These are phyloP conservation scores for Pythium plurisporium DNA, from an alignment of 352 stramenopile species.

Conservation along the genomic window DNA sequence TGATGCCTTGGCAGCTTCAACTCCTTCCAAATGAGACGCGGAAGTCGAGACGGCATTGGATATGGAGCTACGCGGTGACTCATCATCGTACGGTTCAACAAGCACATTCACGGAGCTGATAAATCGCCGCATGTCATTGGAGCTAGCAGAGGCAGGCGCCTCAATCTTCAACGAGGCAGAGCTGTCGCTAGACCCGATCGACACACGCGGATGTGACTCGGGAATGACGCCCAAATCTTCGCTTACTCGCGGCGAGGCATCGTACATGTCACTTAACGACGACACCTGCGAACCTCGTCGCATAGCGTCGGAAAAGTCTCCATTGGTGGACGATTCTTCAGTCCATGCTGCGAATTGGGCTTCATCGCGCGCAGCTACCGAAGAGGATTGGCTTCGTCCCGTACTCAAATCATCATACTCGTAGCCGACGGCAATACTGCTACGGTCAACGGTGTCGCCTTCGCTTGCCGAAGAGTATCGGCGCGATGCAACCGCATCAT, in stretches of 20 bases:
- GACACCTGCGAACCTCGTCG: slow-evolving; percentile 16
- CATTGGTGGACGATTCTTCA: slow-evolving; percentile 13
- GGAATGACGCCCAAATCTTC: slow-evolving; percentile 6
- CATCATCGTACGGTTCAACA: slow-evolving; percentile 19
- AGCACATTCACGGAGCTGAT: slow-evolving; percentile 13
- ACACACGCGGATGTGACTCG: background rate
- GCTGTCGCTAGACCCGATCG: background rate
- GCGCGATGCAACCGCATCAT: background rate
- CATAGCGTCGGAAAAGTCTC: slow-evolving; percentile 16
- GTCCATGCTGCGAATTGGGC: slow-evolving; percentile 12
- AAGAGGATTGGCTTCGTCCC: slow-evolving; percentile 11
- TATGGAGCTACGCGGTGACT: slow-evolving; percentile 8
- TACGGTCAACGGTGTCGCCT: slow-evolving; percentile 20
- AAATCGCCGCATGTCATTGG: slow-evolving; percentile 9
- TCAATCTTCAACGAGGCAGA: background rate
- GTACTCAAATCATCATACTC: slow-evolving; percentile 4
- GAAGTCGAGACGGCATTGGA: slow-evolving; percentile 4
- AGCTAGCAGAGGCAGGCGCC: background rate
- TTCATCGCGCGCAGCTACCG: slow-evolving; percentile 1
- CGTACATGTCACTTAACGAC: slow-evolving; percentile 19
- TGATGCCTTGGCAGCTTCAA: too few species aligned
- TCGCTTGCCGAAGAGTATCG: slow-evolving; percentile 20
- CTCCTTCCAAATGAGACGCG: too few species aligned
- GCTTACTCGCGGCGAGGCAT: slow-evolving; percentile 14
- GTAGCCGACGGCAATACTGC: slow-evolving; percentile 6